Percentiles rank a stretch among this genome's conserved stretches.
These are phyloP conservation scores for Russula earlei DNA, from an alignment of 768 basidiomycete species.

Conservation along the genomic window DNA sequence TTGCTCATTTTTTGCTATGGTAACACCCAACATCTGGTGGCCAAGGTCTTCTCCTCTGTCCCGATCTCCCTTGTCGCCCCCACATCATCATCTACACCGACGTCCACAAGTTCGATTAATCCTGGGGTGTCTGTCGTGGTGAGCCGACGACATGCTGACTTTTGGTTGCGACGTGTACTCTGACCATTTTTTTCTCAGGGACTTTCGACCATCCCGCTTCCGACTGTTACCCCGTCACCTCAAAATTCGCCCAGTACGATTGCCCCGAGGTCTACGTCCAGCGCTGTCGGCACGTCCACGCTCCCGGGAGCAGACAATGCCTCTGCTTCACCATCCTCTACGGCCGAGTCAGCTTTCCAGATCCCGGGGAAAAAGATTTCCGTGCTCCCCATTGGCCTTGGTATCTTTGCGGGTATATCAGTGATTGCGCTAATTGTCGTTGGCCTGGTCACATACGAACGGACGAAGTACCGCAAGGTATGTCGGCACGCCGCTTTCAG, in stretches of 20 bases:
- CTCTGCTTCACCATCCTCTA: constrained; percentile 16
- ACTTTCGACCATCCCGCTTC: constrained; percentile 10
- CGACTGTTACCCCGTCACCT: constrained; percentile 14
- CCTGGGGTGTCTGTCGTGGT: not conserved
- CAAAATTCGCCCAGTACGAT: not conserved
- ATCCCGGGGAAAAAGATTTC: constrained; percentile 66
- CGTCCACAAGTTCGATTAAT: not conserved
- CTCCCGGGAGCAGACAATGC: constrained; percentile 20
- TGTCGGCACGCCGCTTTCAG: too few relatives aligned
- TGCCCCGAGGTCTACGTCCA: constrained; percentile 21
- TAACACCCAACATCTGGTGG: not conserved
- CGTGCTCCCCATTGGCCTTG: constrained; percentile 76
- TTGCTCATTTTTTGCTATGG: not conserved
- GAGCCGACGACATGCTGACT: not conserved
- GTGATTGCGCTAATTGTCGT: constrained; percentile 76
- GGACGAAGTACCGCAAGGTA: constrained; percentile 80
- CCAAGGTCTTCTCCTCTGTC: not conserved
- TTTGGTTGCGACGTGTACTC: not conserved
- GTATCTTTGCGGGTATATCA: constrained; percentile 78
- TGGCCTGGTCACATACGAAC: constrained; percentile 77
- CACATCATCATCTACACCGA: constrained; percentile 3
- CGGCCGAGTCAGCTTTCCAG: constrained; percentile 35
- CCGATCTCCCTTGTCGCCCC: not conserved
- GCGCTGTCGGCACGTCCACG: not conserved
- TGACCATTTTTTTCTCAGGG: constrained; percentile 4